Evolutionary conservation across 176 grass and related monocot genomes (phyloP).

Genomic region (Pontederia paniculata): DNA sequence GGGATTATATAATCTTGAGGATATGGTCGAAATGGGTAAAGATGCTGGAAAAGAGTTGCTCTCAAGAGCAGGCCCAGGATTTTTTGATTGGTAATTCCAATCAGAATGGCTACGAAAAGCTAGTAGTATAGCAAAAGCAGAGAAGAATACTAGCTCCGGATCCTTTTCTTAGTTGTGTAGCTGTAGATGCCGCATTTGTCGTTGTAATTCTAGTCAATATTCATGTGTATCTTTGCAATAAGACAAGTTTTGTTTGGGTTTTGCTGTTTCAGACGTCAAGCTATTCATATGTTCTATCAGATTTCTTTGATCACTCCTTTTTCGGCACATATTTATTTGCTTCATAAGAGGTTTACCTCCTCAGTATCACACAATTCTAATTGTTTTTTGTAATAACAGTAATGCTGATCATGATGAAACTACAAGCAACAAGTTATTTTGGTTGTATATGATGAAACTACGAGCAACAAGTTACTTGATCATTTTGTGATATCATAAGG

Average conservation of each 20-base stretch:
- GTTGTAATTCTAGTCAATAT: not conserved
- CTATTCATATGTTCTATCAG: too few species aligned
- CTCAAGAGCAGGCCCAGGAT: slow-evolving; percentile 58
- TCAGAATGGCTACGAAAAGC: not conserved
- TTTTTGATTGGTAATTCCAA: slow-evolving; percentile 57
- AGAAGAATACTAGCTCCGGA: not conserved
- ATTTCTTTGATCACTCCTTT: too few species aligned
- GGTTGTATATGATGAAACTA: too few species aligned
- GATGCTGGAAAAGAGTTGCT: slow-evolving; percentile 87
- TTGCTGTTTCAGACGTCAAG: not conserved
- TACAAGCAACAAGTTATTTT: too few species aligned
- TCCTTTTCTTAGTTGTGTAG: not conserved
- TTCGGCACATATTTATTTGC: too few species aligned
- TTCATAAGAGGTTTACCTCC: too few species aligned
- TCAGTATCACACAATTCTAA: too few species aligned
- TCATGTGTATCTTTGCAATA: not conserved
- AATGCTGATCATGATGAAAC: too few species aligned
- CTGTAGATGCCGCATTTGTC: too few species aligned
- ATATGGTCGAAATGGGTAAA: slow-evolving; percentile 85
- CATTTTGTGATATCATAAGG: too few species aligned
- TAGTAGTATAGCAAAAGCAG: slow-evolving; percentile 3
- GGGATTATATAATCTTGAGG: slow-evolving; percentile 49
- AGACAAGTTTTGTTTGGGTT: not conserved
- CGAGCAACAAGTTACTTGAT: too few species aligned
- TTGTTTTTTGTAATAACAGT: too few species aligned